Evolutionary conservation across 164 flowering plant species (phyloP), one percentile per base, ranked within the genome.

Genomic region (Macadamia tetraphylla): DNA sequence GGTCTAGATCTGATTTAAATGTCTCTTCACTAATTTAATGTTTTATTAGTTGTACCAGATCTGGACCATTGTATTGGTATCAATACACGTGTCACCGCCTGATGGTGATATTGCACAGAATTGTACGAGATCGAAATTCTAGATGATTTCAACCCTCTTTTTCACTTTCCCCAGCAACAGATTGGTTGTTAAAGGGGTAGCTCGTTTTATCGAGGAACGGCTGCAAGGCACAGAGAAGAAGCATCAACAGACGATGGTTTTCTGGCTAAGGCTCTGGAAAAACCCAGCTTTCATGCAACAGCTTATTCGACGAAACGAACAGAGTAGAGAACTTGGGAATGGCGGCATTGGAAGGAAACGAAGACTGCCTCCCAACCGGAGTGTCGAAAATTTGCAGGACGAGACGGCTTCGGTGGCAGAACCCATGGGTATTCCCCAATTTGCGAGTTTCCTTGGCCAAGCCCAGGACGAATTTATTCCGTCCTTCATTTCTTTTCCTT

Each of bases 241-340:
- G 66, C 97, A 91, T 32, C 82, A 80, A 64, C 85, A 85, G 66
- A 85, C 85, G 70, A 83, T 88, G 88, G 49, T 71, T 9, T 93
- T 74, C 81, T 93, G n/a, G 90, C 88, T 3, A 89, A 73, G 73
- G 88, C 82, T 1, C 70, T 91, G 31, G 78, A 23, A 77, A 7
- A 86, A 75, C 55, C 91, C 88, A 3, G 6, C 73, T 1, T 85
- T 87, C 58, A 4, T 87, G 42, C 83, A 82, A 68, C 86, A 88
- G 55, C 61, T 84, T 6, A 43, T 81, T 30, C 79, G 74, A 56
- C 72, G 60, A 42, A 64, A 70, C 46, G 71, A 58, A 30, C 73
- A 73, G 72, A 69, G 67, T 12, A 74, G 44, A 51, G 81, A 67
- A 10, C 17, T 74, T 14, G 67, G 63, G 31, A 9, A 29, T 15